phyloP scores from a whole-genome alignment of 2,329 filamentous ascomycete genomes.

The Trichoderma hamatum region DNA sequence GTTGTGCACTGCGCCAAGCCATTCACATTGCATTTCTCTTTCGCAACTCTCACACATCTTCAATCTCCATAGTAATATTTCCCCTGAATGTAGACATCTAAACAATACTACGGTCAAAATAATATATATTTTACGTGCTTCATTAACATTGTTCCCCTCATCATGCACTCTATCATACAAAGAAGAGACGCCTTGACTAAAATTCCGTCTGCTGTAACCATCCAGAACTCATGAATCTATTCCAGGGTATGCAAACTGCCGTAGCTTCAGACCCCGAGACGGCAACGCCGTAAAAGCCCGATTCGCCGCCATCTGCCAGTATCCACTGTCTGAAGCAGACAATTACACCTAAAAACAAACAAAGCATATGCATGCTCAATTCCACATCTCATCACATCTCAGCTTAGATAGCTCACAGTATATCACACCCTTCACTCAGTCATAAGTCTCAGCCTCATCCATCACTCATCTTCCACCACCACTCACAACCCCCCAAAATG shows the following conservation, averaged over 20 bases:
- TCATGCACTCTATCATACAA: neutral
- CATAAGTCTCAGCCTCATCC: neutral
- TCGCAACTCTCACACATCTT: too few relatives aligned
- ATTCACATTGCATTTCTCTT: neutral
- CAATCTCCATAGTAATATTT: too few relatives aligned
- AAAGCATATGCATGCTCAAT: neutral
- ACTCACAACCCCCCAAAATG: neutral
- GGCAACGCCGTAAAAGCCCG: neutral
- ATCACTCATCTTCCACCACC: neutral
- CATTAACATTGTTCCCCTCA: too few relatives aligned
- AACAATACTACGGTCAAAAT: neutral
- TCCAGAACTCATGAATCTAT: neutral
- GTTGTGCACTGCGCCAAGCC: too few relatives aligned
- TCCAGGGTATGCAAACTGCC: neutral
- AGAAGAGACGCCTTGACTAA: fast-evolving
- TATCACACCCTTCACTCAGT: neutral
- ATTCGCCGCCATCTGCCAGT: neutral
- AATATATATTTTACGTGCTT: too few relatives aligned
- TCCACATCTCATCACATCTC: neutral
- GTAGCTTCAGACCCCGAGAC: neutral
- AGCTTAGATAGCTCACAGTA: neutral
- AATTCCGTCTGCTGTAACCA: neutral
- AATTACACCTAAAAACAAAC: neutral
- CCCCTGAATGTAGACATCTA: fast-evolving
- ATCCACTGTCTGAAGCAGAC: neutral